Evolutionary conservation across 805 yeast species (phyloP).

Genomic region (Schwanniomyces pseudopolymorphus): DNA sequence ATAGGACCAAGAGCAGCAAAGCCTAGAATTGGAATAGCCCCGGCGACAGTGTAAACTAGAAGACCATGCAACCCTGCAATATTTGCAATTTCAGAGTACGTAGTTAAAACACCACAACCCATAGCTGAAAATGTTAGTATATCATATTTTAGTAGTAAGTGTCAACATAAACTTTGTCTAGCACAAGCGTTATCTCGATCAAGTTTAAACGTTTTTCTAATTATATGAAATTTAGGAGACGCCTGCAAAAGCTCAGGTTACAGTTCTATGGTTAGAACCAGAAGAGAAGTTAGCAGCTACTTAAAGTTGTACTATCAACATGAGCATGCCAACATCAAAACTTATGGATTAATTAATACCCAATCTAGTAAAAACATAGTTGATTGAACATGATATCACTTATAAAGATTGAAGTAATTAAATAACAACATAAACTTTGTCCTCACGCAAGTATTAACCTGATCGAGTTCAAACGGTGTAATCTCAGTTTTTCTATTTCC

Average conservation of each 20-base stretch:
- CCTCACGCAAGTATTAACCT: slow-evolving; percentile 47
- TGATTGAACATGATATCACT: too few relatives aligned
- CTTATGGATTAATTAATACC: too few relatives aligned
- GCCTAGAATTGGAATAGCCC: slow-evolving; percentile 81
- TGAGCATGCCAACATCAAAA: neutral
- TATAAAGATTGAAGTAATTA: neutral
- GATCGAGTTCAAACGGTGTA: slow-evolving; percentile 45
- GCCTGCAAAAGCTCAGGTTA: too few relatives aligned
- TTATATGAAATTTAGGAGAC: too few relatives aligned
- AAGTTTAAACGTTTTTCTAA: too few relatives aligned
- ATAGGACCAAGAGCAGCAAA: slow-evolving; percentile 83
- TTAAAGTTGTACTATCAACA: too few relatives aligned
- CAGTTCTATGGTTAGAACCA: too few relatives aligned
- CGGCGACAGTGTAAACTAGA: slow-evolving; percentile 73
- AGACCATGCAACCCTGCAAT: slow-evolving; percentile 85
- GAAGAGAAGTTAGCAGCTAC: too few relatives aligned
- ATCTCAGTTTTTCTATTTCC: slow-evolving; percentile 34
- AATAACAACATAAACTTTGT: slow-evolving; percentile 21
- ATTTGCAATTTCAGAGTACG: slow-evolving; percentile 86
- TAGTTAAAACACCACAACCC: slow-evolving; percentile 86
- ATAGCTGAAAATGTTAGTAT: slow-evolving; percentile 45
- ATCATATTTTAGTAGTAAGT: neutral
- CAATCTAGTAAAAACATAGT: neutral
- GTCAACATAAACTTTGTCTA: too few relatives aligned
- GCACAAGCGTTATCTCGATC: too few relatives aligned